Evolutionary conservation across 2,329 filamentous ascomycete genomes (phyloP), one percentile per base, ranked within the genome.

Genomic region (Thelonectria discophora): DNA sequence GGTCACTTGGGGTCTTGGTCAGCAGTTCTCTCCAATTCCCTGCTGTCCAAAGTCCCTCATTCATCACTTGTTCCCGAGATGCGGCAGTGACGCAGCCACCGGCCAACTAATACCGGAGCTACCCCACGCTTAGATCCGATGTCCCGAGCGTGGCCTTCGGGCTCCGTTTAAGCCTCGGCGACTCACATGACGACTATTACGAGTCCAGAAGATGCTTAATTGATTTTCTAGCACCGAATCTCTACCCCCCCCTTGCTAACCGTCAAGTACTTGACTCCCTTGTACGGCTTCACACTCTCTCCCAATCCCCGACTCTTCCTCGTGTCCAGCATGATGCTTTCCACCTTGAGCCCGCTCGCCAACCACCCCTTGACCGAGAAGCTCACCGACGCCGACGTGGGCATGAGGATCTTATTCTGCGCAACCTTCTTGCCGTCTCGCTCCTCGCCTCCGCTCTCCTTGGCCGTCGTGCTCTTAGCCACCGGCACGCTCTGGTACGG

Each of bases 201-300:
- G 24, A 21, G 24, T 10, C 4, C 8, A 9, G 10, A 49, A n/a
- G n/a, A n/a, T n/a, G n/a, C n/a, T n/a, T n/a, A n/a, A n/a, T n/a
- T n/a, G n/a, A n/a, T n/a, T n/a, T n/a, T 15, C 65, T 70, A 88
- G 73, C 87, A 89, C 69, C 88, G 80, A 68, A 88, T 82, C 76
- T 90, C 88, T 43, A 90, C 81, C 20, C 87, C 88, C 13, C 84
- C 84, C 65, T 86, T 87, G 72, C 87, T 90, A 50, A 90, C 81
- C 15, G 94, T 97, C 70, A 99, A 76, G 77, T 99, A 99, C 79
- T 99, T 99, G 67, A 99, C 95, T 1, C 95, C 95, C 79, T 98
- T 99, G 78, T 97, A 98, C 21, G 95, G 95, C 78, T 93, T 96
- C 40, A 98, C 88, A 2, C 91, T 88, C 67, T 97, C 93, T 0